phyloP scores from a whole-genome alignment of 371 early-diverging fungal genomes.

The Massospora cicadina region DNA sequence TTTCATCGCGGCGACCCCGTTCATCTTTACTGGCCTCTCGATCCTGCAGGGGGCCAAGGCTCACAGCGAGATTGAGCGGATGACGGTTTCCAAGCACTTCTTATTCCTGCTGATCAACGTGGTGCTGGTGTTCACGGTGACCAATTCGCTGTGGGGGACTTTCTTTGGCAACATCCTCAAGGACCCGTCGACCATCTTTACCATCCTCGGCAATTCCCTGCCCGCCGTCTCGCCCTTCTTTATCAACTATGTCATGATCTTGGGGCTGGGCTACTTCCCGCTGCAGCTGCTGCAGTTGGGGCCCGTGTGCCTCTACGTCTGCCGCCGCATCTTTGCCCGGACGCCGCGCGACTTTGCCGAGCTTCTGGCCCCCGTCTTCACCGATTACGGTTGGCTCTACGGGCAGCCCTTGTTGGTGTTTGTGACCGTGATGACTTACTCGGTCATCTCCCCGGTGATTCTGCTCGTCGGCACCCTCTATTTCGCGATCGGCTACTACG shows the following conservation, averaged over 20 bases:
- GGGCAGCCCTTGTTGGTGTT: constrained; percentile 58
- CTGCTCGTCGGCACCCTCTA: constrained; percentile 58
- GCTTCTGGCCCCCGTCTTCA: constrained; percentile 33
- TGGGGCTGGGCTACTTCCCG: constrained; percentile 38
- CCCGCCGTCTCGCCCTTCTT: constrained; percentile 60
- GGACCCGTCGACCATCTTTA: constrained; percentile 44
- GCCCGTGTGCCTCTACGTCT: constrained; percentile 20
- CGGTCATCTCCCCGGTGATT: constrained; percentile 74
- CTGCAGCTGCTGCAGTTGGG: constrained; percentile 23
- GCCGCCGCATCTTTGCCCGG: constrained; percentile 24
- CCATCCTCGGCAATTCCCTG: constrained; percentile 45
- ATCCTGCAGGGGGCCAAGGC: constrained; percentile 34
- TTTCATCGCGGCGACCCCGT: constrained; percentile 40
- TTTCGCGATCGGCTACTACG: constrained; percentile 47
- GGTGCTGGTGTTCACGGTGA: constrained; percentile 63
- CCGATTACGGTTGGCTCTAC: constrained; percentile 44
- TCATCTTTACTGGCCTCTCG: constrained; percentile 38
- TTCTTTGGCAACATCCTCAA: constrained; percentile 45
- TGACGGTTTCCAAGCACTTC: constrained; percentile 59
- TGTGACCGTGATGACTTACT: constrained; percentile 66
- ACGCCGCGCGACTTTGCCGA: constrained; percentile 48
- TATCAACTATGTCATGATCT: constrained; percentile 49
- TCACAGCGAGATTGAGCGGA: constrained; percentile 38
- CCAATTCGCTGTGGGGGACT: constrained; percentile 53
- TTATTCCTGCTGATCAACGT: constrained; percentile 77